Evolutionary conservation across 352 stramenopile genomes (phyloP).

Genomic region (Phytophthora pisi): DNA sequence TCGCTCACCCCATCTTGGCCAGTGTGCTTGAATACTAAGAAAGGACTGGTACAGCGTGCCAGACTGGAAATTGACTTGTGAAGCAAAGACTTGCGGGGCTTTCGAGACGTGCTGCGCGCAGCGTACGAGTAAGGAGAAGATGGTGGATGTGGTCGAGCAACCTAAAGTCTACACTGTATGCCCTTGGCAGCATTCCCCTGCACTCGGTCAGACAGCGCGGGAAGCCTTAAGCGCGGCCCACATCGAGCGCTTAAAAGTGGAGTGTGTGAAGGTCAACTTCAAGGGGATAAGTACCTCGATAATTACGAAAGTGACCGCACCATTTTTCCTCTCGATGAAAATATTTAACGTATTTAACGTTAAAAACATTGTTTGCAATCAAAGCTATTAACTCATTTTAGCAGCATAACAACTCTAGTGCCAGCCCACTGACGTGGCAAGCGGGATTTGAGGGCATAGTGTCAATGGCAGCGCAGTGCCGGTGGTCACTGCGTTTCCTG

Average conservation of each 20-base stretch:
- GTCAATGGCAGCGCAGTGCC: conserved; percentile 4
- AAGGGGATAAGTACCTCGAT: no score
- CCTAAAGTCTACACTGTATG: neutral
- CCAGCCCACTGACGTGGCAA: neutral
- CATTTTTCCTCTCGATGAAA: neutral
- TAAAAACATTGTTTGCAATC: neutral
- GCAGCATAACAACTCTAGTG: neutral
- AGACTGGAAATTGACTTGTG: neutral
- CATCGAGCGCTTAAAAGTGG: no score
- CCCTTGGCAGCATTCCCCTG: no score
- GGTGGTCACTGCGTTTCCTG: conserved; percentile 23
- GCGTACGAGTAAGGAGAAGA: neutral
- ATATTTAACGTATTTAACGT: neutral
- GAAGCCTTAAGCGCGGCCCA: no score
- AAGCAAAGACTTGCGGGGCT: neutral
- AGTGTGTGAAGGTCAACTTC: neutral
- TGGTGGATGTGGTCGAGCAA: neutral
- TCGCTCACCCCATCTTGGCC: conserved; percentile 11
- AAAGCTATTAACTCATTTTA: neutral
- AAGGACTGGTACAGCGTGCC: conserved; percentile 8
- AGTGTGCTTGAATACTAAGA: conserved; percentile 35
- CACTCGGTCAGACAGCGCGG: no score
- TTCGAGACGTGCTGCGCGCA: neutral
- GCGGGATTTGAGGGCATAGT: conserved; percentile 11
- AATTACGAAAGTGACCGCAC: neutral